Percentiles rank a stretch among this genome's conserved stretches.
These are phyloP conservation scores for Poterioochromonas sp. DNA, from an alignment of 352 stramenopile genomes.

Conservation along the genomic window DNA sequence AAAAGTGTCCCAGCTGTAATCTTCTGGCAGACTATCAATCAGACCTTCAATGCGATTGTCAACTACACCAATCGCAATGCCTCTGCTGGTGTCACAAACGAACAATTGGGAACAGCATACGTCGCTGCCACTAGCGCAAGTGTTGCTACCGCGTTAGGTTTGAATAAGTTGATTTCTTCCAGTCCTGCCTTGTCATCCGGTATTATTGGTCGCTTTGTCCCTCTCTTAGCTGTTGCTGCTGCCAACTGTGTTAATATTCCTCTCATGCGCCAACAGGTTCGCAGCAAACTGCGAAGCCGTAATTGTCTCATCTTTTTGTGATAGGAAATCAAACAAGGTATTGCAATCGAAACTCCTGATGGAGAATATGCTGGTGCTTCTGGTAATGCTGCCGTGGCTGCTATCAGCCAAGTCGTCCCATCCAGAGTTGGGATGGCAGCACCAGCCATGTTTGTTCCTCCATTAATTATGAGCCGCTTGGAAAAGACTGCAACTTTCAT, in stretches of 20 bases:
- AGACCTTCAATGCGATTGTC: constrained; percentile 79
- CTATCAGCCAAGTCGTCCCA: constrained; percentile 65
- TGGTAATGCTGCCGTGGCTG: constrained; percentile 56
- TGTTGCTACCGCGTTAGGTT: constrained; percentile 59
- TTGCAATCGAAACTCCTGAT: constrained; percentile 59
- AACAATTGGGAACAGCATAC: constrained; percentile 67
- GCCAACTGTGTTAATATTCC: constrained; percentile 78
- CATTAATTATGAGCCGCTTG: constrained; percentile 66
- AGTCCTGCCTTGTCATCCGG: constrained; percentile 51
- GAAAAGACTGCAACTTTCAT: constrained; percentile 56
- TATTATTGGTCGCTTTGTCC: constrained; percentile 56
- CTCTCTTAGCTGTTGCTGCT: constrained; percentile 65
- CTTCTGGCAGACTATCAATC: constrained; percentile 79
- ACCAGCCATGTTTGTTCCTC: constrained; percentile 68
- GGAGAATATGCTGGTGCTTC: constrained; percentile 42
- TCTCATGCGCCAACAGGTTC: constrained; percentile 68
- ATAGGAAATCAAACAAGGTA: constrained; percentile 61
- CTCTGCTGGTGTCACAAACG: constrained; percentile 64
- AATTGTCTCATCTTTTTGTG: neutral
- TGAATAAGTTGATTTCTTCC: constrained; percentile 63
- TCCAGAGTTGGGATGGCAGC: constrained; percentile 70
- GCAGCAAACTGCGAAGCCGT: no score
- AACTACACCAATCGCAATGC: constrained; percentile 84
- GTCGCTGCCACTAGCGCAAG: constrained; percentile 62
- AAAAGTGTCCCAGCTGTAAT: constrained; percentile 62